Conservation (phyloP, 2,329 filamentous ascomycete species). For the Colletotrichum coccodes region DNA sequence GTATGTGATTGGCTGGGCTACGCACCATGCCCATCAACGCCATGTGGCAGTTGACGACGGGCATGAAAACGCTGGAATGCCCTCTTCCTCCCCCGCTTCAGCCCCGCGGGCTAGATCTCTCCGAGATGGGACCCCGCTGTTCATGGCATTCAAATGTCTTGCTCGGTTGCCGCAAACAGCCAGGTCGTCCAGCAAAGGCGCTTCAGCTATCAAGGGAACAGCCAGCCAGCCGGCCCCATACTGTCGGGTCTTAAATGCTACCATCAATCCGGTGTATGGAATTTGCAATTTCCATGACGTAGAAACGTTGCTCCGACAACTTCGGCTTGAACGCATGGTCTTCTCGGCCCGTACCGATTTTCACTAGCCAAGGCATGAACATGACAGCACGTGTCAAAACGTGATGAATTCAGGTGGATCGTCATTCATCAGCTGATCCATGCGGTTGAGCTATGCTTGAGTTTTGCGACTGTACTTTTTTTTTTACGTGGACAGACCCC, state of each 20-base stretch:
- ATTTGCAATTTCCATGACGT: neutral
- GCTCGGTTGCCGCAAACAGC: neutral
- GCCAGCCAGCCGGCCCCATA: too few species aligned
- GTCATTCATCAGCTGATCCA: too few species aligned
- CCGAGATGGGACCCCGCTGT: neutral
- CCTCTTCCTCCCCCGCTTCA: neutral
- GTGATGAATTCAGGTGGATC: too few species aligned
- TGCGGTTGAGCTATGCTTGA: too few species aligned
- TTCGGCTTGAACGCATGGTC: neutral
- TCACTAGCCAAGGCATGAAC: too few species aligned
- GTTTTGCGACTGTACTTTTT: too few species aligned
- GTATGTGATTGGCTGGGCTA: neutral
- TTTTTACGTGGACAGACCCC: too few species aligned
- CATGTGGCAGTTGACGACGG: neutral
- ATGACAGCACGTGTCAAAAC: too few species aligned
- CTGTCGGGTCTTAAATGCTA: too few species aligned
- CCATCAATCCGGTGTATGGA: neutral
- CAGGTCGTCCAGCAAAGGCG: neutral
- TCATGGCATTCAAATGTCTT: neutral
- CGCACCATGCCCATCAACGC: neutral
- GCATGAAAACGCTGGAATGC: neutral
- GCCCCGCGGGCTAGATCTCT: neutral
- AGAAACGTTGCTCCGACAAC: neutral
- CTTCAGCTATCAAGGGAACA: neutral
- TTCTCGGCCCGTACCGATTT: neutral